Evolutionary conservation across 495 filamentous ascomycete genomes (phyloP), one percentile per base, ranked within the genome.

Genomic region (Endocarpon pusillum): DNA sequence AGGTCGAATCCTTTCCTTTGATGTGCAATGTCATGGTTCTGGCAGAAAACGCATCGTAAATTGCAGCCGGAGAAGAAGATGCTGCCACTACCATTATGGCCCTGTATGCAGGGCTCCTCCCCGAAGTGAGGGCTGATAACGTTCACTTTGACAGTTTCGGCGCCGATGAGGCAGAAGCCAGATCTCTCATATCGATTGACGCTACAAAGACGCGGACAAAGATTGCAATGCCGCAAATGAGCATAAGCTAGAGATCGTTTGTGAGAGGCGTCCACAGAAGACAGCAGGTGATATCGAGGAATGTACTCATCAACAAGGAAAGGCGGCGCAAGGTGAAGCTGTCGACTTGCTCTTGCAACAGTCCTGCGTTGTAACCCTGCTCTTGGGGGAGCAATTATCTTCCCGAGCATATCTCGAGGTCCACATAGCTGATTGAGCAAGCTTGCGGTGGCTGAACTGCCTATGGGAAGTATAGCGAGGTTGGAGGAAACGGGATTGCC

Each of bases 11-110:
- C 78, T 32, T 77, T 78, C 5, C 70, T 59, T 44, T 73, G 66
- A 40, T 86, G 79, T 1, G 78, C 64, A 23, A 85, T 85, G 30
- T 81, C 78, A 51, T 82, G 67, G 54, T 85, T 85, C 49, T 85
- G 79, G 50, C 80, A 87, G 46, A 85, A 85, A 0, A 81, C 74
- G 48, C 80, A 84, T 11, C 78, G 67, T 22, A 83, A 48, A 49
- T 80, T 83, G 45, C 78, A 84, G 9, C 71, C 73, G 19, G 61
- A 65, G 47, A 84, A 83, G 59, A 84, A 85, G 32, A 84, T 76
- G 5, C 71, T 64, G 25, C 79, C 80, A 38, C 67, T 75, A 7
- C 80, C 79, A 46, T 77, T 64, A 43, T 74, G 73, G 14, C 78
- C 79, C 48, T 83, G 78, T 22, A 84, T 71, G 47, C 77, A 82